phyloP scores from a whole-genome alignment of 306 rosid species.

The Rubus parviflorus region DNA sequence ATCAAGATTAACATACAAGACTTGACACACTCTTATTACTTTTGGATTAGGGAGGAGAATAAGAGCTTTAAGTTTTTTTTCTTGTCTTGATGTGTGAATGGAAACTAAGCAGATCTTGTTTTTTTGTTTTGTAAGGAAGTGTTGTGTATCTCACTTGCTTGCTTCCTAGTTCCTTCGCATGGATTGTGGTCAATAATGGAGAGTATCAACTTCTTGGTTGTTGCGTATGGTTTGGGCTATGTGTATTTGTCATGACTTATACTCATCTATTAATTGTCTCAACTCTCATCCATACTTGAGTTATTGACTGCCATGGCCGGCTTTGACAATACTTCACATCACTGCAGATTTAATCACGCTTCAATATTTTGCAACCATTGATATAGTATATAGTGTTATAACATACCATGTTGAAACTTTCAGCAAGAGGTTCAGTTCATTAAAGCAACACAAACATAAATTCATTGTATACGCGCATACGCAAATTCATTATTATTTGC shows the following conservation, averaged over 20 bases:
- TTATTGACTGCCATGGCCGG: conserved; percentile 7
- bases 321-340: background rate
- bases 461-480: background rate
- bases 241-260: background rate
- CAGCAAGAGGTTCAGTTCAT: background rate
- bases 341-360: background rate
- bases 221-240: conserved; percentile 4
- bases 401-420: background rate
- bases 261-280: background rate
- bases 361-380: background rate
- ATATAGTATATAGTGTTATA: too few species aligned
- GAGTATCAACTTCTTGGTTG: background rate
- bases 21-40: background rate
- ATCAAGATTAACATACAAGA: background rate
- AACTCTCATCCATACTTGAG: background rate
- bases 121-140: background rate
- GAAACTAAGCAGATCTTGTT: background rate
- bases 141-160: background rate
- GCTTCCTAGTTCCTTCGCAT: conserved; percentile 1
- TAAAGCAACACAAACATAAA: background rate
- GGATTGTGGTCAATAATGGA: conserved; percentile 14
- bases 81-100: background rate
- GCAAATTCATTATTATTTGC: too few species aligned
- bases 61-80: background rate
- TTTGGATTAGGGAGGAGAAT: background rate